Conservation (phyloP, 257 asterid species). For the Leptodermis oblonga region DNA sequence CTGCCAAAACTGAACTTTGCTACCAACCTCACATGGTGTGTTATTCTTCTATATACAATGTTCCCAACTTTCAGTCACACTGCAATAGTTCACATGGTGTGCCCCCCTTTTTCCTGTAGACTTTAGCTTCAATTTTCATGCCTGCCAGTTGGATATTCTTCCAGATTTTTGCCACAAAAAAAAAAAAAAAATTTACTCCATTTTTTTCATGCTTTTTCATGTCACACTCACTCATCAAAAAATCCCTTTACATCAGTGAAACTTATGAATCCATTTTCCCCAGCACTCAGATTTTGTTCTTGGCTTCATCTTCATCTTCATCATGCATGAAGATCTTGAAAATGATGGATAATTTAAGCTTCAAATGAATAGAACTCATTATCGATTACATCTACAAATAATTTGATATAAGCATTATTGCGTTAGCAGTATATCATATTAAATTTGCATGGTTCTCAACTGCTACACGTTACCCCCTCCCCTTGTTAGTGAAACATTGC, state of each 20-base stretch:
- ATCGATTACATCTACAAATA: neutral
- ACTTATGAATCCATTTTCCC: conserved; percentile 10
- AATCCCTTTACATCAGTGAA: neutral
- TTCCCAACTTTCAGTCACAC: conserved; percentile 18
- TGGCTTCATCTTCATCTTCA: neutral
- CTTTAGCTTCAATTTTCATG: neutral
- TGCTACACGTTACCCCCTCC: conserved; percentile 7
- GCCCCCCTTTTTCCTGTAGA: conserved; percentile 7
- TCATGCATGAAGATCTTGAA: conserved; percentile 1
- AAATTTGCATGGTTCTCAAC: neutral
- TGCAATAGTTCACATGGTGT: conserved; percentile 26
- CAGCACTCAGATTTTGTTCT: conserved; percentile 7
- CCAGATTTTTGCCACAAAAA: neutral
- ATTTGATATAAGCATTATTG: neutral
- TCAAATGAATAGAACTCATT: neutral
- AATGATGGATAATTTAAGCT: neutral
- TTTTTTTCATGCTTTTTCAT: conserved; percentile 11
- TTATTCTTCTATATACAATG: conserved; percentile 8
- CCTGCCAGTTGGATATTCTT: conserved; percentile 26
- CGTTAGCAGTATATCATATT: neutral
- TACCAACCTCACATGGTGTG: conserved; percentile 35
- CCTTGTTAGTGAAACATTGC: too few species aligned
- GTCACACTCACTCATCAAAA: neutral
- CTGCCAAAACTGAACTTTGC: conserved; percentile 28
- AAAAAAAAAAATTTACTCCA: neutral